A percentile compares a stretch with the other conserved stretches of the same genome.
These are phyloP conservation scores for Mrakia blollopis DNA, from an alignment of 768 basidiomycete genomes.

Conservation along the genomic window DNA sequence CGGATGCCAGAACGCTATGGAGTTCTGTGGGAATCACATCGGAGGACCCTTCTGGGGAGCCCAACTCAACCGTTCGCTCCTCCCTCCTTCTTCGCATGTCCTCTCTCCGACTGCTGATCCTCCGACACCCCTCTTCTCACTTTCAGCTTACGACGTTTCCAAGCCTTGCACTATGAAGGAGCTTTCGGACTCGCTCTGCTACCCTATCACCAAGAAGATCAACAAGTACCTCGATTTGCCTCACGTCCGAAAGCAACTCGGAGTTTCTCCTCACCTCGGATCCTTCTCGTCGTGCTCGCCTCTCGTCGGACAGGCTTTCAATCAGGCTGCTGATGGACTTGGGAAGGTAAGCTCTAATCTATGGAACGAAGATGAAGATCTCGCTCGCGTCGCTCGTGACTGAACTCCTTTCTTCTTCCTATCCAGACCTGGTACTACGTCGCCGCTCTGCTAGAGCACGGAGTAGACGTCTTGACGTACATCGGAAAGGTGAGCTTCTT, in stretches of 20 bases:
- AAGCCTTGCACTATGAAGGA: constrained; percentile 53
- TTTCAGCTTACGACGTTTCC: constrained; percentile 63
- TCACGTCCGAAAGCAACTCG: constrained; percentile 54
- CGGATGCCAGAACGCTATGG: constrained; percentile 61
- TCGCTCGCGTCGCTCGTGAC: background rate
- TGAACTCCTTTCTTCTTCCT: background rate
- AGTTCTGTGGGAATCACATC: constrained; percentile 60
- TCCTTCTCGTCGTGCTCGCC: constrained; percentile 59
- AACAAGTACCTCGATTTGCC: constrained; percentile 57
- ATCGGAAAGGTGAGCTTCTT: constrained; percentile 50
- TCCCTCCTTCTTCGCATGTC: constrained; percentile 33
- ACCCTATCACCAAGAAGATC: constrained; percentile 49
- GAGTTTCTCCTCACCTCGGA: constrained; percentile 52
- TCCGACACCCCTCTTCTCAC: constrained; percentile 12
- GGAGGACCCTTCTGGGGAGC: constrained; percentile 47
- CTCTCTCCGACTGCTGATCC: background rate
- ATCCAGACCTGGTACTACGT: constrained; percentile 49
- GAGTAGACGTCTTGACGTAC: constrained; percentile 63
- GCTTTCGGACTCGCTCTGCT: constrained; percentile 54
- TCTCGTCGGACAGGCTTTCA: constrained; percentile 54
- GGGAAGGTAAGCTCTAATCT: constrained; percentile 49
- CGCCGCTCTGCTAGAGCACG: constrained; percentile 58
- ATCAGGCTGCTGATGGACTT: constrained; percentile 56
- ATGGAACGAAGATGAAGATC: too few relatives aligned
- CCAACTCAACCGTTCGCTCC: constrained; percentile 44